Evolutionary conservation across 139 green algal species (phyloP).

Genomic region (Chlorella vulgaris): DNA sequence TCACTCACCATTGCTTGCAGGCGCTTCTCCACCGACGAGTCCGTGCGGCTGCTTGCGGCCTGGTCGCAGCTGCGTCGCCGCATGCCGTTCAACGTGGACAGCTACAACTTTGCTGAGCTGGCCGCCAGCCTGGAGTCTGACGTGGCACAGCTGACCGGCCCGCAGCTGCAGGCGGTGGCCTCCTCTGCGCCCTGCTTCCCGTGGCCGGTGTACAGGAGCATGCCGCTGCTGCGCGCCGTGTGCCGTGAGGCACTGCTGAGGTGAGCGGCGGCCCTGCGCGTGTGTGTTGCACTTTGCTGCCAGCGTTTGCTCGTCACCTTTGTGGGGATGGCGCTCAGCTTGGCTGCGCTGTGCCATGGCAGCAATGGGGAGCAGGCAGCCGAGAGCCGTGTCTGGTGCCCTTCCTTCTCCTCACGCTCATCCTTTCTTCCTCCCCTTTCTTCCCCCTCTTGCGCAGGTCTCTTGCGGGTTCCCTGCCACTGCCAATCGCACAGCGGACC

Average conservation of each 20-base stretch:
- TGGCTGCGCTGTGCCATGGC: no score
- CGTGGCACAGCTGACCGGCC: neutral
- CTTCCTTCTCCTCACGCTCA: no score
- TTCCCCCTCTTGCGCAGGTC: neutral
- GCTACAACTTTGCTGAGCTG: slow-evolving; percentile 24
- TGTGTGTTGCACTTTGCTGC: no score
- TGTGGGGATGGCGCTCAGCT: no score
- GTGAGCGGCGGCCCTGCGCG: neutral
- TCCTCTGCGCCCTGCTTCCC: slow-evolving; percentile 3
- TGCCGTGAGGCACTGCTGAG: slow-evolving; percentile 7
- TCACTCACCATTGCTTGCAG: neutral
- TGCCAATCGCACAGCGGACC: slow-evolving; percentile 15
- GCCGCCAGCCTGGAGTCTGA: neutral
- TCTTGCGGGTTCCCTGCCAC: neutral
- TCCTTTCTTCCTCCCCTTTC: no score
- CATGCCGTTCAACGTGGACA: slow-evolving; percentile 28
- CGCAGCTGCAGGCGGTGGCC: slow-evolving; percentile 14
- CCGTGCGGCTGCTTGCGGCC: slow-evolving; percentile 6
- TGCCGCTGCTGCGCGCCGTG: slow-evolving; percentile 26
- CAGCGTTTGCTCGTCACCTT: neutral
- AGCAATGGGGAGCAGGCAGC: no score
- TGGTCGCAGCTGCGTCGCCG: slow-evolving; percentile 26
- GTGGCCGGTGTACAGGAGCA: slow-evolving; percentile 13
- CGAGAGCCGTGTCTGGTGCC: no score
- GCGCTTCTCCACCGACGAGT: neutral